Evolutionary conservation across 2,329 filamentous ascomycete genomes (phyloP).

Genomic region (Leptographium wingfieldii): DNA sequence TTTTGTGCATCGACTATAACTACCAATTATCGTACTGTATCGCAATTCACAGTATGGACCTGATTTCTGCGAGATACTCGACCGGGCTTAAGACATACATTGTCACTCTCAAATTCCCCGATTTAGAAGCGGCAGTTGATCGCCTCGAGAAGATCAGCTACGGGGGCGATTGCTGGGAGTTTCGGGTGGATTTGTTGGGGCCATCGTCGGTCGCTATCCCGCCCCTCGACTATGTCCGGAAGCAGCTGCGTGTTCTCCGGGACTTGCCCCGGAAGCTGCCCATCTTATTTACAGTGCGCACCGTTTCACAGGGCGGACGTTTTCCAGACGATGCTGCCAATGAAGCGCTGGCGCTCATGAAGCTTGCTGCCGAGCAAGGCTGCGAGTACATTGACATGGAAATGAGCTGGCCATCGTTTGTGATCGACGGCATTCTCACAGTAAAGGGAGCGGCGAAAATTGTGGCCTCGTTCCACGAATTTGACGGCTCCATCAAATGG

Average conservation of each 20-base stretch:
- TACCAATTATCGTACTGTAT: not conserved
- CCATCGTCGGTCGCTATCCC: not conserved
- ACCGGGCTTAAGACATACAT: not conserved
- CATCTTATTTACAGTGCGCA: conserved; percentile 1
- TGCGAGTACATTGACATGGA: conserved; percentile 1
- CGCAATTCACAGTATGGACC: conserved; percentile 12
- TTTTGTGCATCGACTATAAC: not conserved
- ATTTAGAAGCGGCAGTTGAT: not conserved
- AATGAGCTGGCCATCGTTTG: not conserved
- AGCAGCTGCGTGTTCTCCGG: conserved; percentile 1
- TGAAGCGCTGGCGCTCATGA: not conserved
- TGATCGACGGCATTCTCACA: not conserved
- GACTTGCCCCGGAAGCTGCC: not conserved
- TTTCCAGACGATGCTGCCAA: not conserved
- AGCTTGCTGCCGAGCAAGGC: not conserved
- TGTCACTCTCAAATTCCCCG: not conserved
- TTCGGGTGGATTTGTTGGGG: not conserved
- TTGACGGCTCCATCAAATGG: not conserved
- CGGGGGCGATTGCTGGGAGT: not conserved
- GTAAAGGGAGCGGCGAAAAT: not conserved
- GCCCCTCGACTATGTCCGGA: not conserved
- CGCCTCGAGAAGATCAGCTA: not conserved
- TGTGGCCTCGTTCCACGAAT: not conserved
- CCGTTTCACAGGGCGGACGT: not conserved
- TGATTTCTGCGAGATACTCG: conserved; percentile 6